Percentiles rank a stretch among this genome's conserved stretches.
Conservation (phyloP, 352 stramenopile species). For the Globisporangium acanthophoron region DNA sequence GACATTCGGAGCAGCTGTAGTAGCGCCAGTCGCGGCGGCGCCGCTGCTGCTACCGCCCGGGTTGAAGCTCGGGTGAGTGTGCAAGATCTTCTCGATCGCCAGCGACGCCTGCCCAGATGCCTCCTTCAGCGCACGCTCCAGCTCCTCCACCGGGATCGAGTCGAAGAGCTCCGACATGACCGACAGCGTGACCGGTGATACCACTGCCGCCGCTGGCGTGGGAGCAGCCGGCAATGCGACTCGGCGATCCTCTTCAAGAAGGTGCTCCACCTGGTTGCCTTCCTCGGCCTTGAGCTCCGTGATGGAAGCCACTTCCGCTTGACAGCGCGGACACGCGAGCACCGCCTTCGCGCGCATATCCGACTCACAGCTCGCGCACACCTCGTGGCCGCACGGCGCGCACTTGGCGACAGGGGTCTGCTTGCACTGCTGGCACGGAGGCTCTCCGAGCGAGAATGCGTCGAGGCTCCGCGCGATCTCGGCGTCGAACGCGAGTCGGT, state of each 20-base stretch:
- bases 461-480: constrained; percentile 34
- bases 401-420: constrained; percentile 10
- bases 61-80: constrained; percentile 69
- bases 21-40: not conserved
- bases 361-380: constrained; percentile 11
- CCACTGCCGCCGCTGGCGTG: not conserved
- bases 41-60: constrained; percentile 20
- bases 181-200: constrained; percentile 57
- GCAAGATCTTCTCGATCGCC: constrained; percentile 64
- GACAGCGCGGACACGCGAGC: constrained; percentile 10
- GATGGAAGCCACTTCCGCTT: constrained; percentile 6
- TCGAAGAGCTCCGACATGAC: constrained; percentile 73
- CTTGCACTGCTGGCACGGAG: constrained; percentile 15
- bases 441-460: constrained; percentile 23
- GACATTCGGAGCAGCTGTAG: not conserved
- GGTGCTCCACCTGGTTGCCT: constrained; percentile 23
- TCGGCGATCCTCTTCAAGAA: constrained; percentile 24
- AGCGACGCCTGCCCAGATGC: constrained; percentile 43
- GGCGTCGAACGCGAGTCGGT: constrained; percentile 12
- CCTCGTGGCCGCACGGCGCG: constrained; percentile 14
- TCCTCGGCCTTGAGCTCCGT: constrained; percentile 7
- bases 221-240: constrained; percentile 12
- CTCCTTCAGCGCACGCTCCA: constrained; percentile 46
- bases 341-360: constrained; percentile 4
- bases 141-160: constrained; percentile 51